Conservation (phyloP, 768 basidiomycete species). For the Suillus alpinus region DNA sequence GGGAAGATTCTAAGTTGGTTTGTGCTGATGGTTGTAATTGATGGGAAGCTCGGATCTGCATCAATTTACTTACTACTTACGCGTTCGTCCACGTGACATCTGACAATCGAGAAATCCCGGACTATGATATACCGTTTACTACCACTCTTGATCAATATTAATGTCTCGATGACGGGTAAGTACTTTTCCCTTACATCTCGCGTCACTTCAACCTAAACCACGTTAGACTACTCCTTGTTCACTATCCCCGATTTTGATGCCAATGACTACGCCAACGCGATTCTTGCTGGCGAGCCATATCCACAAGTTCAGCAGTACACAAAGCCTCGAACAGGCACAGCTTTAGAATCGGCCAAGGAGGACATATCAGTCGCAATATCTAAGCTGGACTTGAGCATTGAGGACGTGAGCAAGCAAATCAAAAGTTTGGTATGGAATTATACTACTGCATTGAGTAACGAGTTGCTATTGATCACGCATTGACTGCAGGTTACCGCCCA, state of each 20-base stretch:
- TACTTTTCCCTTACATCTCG: background rate
- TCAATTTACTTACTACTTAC: too few species aligned
- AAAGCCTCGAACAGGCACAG: constrained; percentile 24
- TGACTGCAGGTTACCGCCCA: constrained; percentile 67
- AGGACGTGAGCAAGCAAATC: constrained; percentile 90
- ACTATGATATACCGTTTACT: too few species aligned
- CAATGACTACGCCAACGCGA: constrained; percentile 87
- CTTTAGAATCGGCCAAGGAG: constrained; percentile 64
- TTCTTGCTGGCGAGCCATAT: constrained; percentile 82
- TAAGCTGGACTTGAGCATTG: constrained; percentile 83
- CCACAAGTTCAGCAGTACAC: constrained; percentile 33
- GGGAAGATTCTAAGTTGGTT: too few species aligned
- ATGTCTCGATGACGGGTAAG: background rate
- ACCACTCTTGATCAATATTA: background rate
- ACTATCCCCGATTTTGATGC: constrained; percentile 74
- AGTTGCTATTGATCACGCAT: background rate
- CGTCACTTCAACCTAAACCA: background rate
- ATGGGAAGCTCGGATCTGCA: too few species aligned
- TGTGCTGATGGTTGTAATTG: too few species aligned
- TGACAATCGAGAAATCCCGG: too few species aligned
- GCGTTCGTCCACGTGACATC: background rate
- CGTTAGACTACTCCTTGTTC: constrained; percentile 75
- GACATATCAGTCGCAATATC: constrained; percentile 89
- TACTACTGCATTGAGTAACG: background rate
- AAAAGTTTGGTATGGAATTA: constrained; percentile 64